phyloP scores from a whole-genome alignment of 192 early-diverging fungal species.

The Obelidium mucronatum region DNA sequence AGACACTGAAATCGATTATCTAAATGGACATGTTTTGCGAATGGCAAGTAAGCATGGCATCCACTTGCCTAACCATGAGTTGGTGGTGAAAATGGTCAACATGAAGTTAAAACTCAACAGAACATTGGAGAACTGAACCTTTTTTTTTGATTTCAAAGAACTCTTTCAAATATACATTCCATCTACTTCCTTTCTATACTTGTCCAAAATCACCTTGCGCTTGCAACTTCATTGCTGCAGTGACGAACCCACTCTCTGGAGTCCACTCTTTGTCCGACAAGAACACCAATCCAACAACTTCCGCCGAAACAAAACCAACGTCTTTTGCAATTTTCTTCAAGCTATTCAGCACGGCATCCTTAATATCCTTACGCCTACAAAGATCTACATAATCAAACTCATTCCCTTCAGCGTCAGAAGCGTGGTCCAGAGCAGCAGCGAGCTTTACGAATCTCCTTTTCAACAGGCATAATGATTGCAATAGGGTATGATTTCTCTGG shows the following conservation, averaged over 20 bases:
- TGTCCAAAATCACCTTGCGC: slow-evolving; percentile 76
- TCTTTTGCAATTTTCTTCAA: slow-evolving; percentile 68
- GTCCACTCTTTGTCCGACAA: slow-evolving; percentile 88
- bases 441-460: slow-evolving; percentile 47
- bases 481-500: slow-evolving; percentile 74
- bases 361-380: slow-evolving; percentile 46
- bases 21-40: slow-evolving; percentile 34
- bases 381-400: slow-evolving; percentile 56
- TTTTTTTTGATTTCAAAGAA: background rate
- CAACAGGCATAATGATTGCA: slow-evolving; percentile 74
- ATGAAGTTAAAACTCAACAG: background rate
- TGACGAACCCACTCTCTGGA: slow-evolving; percentile 81
- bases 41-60: slow-evolving; percentile 14
- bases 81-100: slow-evolving; percentile 1
- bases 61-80: slow-evolving; percentile 5
- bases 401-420: slow-evolving; percentile 29
- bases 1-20: slow-evolving; percentile 34
- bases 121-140: background rate
- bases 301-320: slow-evolving; percentile 72
- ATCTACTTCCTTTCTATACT: slow-evolving; percentile 67
- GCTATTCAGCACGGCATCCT: slow-evolving; percentile 56
- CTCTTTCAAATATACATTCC: too few relatives aligned
- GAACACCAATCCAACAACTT: slow-evolving; percentile 73
- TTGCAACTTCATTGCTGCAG: slow-evolving; percentile 96
- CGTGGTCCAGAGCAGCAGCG: slow-evolving; percentile 20